Evolutionary conservation across 139 green algal species (phyloP).

Genomic region (Auxenochlorella pyrenoidosa): DNA sequence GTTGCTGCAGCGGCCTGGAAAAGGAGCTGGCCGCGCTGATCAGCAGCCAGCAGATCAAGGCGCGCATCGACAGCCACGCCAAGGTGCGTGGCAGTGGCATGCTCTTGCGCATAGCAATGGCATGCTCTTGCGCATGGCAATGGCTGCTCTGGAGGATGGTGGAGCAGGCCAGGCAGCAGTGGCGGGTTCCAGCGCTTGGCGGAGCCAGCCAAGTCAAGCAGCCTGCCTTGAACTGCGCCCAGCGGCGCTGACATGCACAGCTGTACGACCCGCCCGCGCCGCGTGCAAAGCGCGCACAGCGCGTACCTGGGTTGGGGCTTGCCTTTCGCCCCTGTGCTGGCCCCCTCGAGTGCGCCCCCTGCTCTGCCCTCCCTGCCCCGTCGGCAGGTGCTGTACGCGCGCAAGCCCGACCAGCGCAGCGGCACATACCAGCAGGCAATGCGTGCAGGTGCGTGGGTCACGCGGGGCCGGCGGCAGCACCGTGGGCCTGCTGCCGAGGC

Average conservation of each 20-base stretch:
- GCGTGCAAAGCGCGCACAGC: too few species aligned
- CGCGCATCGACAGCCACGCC: conserved; percentile 87
- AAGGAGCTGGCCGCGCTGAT: conserved; percentile 80
- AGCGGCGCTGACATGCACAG: neutral
- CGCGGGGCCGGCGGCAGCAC: too few species aligned
- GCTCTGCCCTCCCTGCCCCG: neutral
- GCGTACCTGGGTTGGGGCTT: too few species aligned
- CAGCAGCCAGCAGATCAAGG: conserved; percentile 76
- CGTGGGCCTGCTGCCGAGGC: too few species aligned
- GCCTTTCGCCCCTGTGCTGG: neutral
- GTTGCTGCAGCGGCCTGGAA: conserved; percentile 56
- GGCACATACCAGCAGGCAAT: conserved; percentile 75
- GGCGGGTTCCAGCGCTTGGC: too few species aligned
- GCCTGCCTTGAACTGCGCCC: neutral
- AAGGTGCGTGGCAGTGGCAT: conserved; percentile 71
- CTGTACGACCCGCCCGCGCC: too few species aligned
- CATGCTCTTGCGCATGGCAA: too few species aligned
- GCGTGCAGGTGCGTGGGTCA: conserved; percentile 35
- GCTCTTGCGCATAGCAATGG: too few species aligned
- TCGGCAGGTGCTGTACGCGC: conserved; percentile 73
- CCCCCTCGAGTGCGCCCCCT: neutral
- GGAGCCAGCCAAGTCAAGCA: neutral
- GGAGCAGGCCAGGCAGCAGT: too few species aligned
- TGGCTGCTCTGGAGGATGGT: too few species aligned
- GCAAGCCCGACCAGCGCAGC: conserved; percentile 73